phyloP scores from a whole-genome alignment of 1,284 basidiomycete species.

The Ganoderma boninense region DNA sequence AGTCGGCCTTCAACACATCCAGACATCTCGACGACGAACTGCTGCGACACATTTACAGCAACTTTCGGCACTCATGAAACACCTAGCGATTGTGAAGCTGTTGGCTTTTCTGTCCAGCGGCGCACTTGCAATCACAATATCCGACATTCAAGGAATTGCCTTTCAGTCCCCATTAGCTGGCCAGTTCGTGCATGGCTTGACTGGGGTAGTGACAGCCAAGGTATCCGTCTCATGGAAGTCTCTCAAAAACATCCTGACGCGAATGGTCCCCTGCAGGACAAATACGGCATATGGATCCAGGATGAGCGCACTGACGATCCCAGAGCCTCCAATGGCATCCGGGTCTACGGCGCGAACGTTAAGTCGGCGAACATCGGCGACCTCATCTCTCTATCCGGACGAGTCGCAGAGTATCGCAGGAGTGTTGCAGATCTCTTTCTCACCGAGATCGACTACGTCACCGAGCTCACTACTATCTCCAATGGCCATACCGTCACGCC shows the following conservation, averaged over 20 bases:
- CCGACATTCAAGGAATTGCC: conserved; percentile 61
- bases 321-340: conserved; percentile 61
- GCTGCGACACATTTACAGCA: neutral
- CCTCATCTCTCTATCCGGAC: conserved; percentile 54
- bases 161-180: conserved; percentile 60
- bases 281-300: conserved; percentile 62
- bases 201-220: conserved; percentile 64
- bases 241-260: neutral
- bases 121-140: conserved; percentile 38
- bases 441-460: conserved; percentile 59
- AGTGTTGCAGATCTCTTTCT: conserved; percentile 55
- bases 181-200: conserved; percentile 56
- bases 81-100: conserved; percentile 1
- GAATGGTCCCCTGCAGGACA: conserved; percentile 43
- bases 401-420: conserved; percentile 60
- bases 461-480: conserved; percentile 55
- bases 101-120: neutral
- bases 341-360: conserved; percentile 55
- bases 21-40: neutral
- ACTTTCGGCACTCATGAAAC: neutral
- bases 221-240: conserved; percentile 39
- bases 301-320: conserved; percentile 54
- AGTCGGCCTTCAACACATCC: neutral
- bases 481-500: conserved; percentile 56
- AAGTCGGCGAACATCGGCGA: conserved; percentile 57